Conservation (phyloP, 495 filamentous ascomycete species). For the Neurospora sp. region DNA sequence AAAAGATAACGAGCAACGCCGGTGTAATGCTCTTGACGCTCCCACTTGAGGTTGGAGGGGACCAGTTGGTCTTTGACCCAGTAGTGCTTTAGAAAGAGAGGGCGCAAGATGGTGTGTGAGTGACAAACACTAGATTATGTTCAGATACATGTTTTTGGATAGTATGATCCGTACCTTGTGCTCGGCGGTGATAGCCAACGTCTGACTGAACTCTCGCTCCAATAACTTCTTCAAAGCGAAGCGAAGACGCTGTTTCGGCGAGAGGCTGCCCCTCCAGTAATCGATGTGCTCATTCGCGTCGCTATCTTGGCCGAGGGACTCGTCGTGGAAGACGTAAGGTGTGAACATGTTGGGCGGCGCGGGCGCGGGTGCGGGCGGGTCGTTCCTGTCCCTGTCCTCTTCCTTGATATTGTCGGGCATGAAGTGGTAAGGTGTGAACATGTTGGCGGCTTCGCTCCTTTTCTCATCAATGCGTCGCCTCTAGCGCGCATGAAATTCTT, state of each 20-base stretch:
- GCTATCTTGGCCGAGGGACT: neutral
- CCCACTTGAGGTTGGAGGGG: neutral
- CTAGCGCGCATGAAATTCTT: no score
- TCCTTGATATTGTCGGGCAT: no score
- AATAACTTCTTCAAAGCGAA: neutral
- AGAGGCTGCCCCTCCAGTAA: neutral
- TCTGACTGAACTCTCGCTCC: neutral
- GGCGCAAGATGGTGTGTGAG: neutral
- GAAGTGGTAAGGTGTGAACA: no score
- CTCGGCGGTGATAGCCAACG: neutral
- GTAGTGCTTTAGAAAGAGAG: neutral
- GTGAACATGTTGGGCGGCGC: neutral
- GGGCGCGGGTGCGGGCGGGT: neutral
- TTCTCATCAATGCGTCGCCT: no score
- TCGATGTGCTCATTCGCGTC: neutral
- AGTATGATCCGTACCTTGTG: neutral
- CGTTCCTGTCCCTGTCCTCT: neutral
- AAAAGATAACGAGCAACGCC: neutral
- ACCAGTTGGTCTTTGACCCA: neutral
- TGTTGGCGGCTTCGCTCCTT: no score
- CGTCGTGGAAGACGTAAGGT: neutral
- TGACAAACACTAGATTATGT: no score
- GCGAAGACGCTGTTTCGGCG: neutral
- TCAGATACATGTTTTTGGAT: no score
- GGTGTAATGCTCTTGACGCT: neutral